These are phyloP conservation scores for Spathaspora gorwiae DNA, from an alignment of 805 yeast genomes.

Conservation along the genomic window DNA sequence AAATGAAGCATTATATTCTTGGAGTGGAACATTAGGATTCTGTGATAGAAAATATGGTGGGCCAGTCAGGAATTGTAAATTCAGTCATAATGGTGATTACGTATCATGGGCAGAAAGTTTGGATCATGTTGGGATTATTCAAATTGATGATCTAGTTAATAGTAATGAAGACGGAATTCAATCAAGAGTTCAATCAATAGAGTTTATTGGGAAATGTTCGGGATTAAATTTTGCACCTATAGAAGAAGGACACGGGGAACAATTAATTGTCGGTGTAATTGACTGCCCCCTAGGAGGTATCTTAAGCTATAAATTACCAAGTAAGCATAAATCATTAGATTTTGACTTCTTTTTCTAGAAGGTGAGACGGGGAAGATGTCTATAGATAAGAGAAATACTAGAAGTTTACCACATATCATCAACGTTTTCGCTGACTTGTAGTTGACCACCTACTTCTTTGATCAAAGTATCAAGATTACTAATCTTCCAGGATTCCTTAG, in stretches of 20 bases:
- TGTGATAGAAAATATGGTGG: constrained; percentile 28
- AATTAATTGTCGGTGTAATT: constrained; percentile 49
- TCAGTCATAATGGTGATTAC: constrained; percentile 42
- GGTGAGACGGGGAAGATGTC: not conserved
- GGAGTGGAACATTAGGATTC: constrained; percentile 33
- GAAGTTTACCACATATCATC: constrained; percentile 40
- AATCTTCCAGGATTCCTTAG: constrained; percentile 27
- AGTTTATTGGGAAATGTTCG: constrained; percentile 54
- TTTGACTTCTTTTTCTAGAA: constrained; percentile 31
- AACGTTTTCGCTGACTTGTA: constrained; percentile 32
- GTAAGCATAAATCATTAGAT: constrained; percentile 31
- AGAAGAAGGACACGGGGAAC: constrained; percentile 42
- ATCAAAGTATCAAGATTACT: constrained; percentile 27
- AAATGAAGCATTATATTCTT: constrained; percentile 21
- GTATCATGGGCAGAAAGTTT: constrained; percentile 56
- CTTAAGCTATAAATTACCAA: constrained; percentile 41
- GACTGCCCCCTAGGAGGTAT: constrained; percentile 58
- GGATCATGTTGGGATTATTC: constrained; percentile 52
- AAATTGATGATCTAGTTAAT: constrained; percentile 26
- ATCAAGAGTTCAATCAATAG: constrained; percentile 41
- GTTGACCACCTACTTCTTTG: constrained; percentile 33
- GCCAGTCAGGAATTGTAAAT: constrained; percentile 51
- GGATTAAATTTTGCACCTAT: constrained; percentile 47
- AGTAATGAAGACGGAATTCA: constrained; percentile 4
- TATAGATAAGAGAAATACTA: not conserved